These are phyloP conservation scores for Phyllostachys edulis DNA, from an alignment of 176 grass and related monocot species.

Conservation along the genomic window DNA sequence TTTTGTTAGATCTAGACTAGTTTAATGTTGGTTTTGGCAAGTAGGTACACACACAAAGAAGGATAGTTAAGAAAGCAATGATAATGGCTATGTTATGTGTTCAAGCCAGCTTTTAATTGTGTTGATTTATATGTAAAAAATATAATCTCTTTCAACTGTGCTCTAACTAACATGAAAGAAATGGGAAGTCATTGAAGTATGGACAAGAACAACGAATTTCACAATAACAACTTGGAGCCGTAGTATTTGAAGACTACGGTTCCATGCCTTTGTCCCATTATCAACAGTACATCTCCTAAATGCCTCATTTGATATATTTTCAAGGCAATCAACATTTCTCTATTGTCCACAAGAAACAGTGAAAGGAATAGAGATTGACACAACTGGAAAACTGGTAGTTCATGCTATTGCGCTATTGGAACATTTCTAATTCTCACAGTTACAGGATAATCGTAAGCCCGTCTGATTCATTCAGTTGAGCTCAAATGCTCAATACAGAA, in stretches of 20 bases:
- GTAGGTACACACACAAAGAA: neutral
- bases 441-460: neutral
- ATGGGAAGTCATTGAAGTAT: neutral
- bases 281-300: neutral
- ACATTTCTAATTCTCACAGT: conserved; percentile 2
- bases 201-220: neutral
- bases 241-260: neutral
- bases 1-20: neutral
- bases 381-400: neutral
- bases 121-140: neutral
- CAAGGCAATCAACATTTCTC: neutral
- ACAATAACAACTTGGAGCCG: neutral
- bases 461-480: neutral
- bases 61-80: conserved; percentile 3
- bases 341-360: neutral
- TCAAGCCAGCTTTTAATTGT: neutral
- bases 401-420: neutral
- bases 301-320: neutral
- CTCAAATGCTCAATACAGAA: neutral
- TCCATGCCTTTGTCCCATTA: neutral
- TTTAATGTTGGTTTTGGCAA: neutral
- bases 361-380: neutral
- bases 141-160: neutral
- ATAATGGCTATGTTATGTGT: conserved; percentile 3
- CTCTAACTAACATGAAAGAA: conserved; percentile 4